phyloP scores from a whole-genome alignment of 1,284 basidiomycete species.

The Ustilago shanxiensis region DNA sequence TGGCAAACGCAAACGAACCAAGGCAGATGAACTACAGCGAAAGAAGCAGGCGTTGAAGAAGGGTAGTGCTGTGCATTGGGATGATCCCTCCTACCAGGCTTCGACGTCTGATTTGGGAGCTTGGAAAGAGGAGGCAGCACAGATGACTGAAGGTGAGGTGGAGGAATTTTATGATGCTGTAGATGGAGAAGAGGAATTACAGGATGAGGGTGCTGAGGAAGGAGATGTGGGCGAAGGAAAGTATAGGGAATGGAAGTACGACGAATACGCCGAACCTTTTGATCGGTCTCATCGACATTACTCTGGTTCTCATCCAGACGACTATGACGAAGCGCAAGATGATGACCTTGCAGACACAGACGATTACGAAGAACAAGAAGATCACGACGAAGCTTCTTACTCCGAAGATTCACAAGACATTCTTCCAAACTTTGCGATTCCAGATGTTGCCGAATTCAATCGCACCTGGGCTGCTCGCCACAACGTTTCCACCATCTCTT shows the following conservation, averaged over 20 bases:
- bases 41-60: not conserved
- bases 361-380: constrained; percentile 10
- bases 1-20: not conserved
- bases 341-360: not conserved
- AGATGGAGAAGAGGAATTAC: not conserved
- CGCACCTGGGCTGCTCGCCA: constrained; percentile 2
- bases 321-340: not conserved
- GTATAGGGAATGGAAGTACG: constrained; percentile 34
- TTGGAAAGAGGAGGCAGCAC: not conserved
- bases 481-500: not conserved
- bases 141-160: not conserved
- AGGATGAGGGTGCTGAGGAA: not conserved
- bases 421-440: constrained; percentile 22
- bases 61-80: constrained; percentile 22
- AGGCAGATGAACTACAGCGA: not conserved
- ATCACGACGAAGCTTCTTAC: not conserved
- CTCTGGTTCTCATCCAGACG: not conserved
- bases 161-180: not conserved
- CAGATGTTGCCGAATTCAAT: constrained; percentile 24
- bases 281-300: constrained; percentile 2
- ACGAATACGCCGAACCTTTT: constrained; percentile 27
- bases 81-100: constrained; percentile 20
- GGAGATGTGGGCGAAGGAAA: not conserved
- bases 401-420: not conserved
- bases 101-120: not conserved